Percentiles rank a stretch among this genome's conserved stretches.
Evolutionary conservation across 2,329 filamentous ascomycete species (phyloP).

Genomic region (Aspergillus sp.): DNA sequence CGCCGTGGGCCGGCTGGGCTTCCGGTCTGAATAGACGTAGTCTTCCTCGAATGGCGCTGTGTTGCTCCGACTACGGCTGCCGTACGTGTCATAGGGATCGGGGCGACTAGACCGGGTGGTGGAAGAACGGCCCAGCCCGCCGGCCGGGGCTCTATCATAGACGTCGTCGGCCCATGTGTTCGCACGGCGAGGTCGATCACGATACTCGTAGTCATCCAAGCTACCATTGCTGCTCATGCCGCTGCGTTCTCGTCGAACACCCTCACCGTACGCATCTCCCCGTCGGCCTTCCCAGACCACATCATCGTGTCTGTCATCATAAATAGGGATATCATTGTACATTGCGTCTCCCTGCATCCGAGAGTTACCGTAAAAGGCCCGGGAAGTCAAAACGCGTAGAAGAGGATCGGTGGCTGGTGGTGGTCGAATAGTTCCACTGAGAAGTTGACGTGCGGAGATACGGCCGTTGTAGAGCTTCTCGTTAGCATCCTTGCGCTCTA

Average conservation of each 20-base stretch:
- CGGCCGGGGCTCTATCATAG: conserved; percentile 37
- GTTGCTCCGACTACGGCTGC: conserved; percentile 31
- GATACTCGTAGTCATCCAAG: conserved; percentile 51
- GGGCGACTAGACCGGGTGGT: conserved; percentile 26
- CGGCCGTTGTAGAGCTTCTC: conserved; percentile 88
- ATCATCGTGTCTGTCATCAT: conserved; percentile 77
- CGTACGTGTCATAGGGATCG: conserved; percentile 24
- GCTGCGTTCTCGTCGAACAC: conserved; percentile 53
- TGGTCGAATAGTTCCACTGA: conserved; percentile 71
- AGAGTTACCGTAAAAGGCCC: conserved; percentile 69
- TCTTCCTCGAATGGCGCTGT: conserved; percentile 40
- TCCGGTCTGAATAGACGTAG: conserved; percentile 54
- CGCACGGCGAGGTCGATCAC: conserved; percentile 45
- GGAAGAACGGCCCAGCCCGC: conserved; percentile 28
- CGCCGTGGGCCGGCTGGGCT: conserved; percentile 73
- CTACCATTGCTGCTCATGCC: conserved; percentile 39
- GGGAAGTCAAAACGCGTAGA: conserved; percentile 77
- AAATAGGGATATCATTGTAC: conserved; percentile 93
- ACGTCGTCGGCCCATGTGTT: conserved; percentile 48
- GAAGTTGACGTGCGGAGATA: conserved; percentile 74
- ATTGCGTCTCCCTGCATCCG: conserved; percentile 56
- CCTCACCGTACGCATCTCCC: conserved; percentile 67
- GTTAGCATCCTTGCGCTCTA: conserved; percentile 94
- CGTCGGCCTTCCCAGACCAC: conserved; percentile 75
- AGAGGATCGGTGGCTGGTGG: conserved; percentile 80